Evolutionary conservation across 495 filamentous ascomycete species (phyloP).

Genomic region (Annulohypoxylon moriforme): DNA sequence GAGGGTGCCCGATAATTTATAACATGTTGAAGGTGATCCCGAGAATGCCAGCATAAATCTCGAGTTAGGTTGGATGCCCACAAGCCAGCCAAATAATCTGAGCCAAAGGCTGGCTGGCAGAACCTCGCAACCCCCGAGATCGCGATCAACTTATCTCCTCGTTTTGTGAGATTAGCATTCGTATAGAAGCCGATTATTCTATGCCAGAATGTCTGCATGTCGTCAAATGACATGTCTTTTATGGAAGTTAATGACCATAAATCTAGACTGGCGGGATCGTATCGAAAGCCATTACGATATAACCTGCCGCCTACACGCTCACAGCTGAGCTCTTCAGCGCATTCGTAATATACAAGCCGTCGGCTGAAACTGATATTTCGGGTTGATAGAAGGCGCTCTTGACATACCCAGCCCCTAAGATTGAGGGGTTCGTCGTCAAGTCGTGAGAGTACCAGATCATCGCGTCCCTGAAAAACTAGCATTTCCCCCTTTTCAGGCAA

Average conservation of each 20-base stretch:
- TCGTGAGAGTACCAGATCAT: neutral
- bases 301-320: neutral
- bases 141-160: constrained; percentile 9
- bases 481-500: neutral
- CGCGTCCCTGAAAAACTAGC: neutral
- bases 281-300: neutral
- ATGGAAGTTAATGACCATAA: neutral
- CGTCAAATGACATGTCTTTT: neutral
- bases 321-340: constrained; percentile 12
- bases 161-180: neutral
- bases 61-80: neutral
- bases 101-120: neutral
- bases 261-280: neutral
- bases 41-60: neutral
- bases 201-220: neutral
- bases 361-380: constrained; percentile 13
- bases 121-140: constrained; percentile 2
- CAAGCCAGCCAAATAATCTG: constrained; percentile 20
- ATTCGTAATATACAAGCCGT: constrained; percentile 10
- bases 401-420: constrained; percentile 5
- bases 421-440: constrained; percentile 1
- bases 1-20: constrained; percentile 14
- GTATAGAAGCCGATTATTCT: constrained; percentile 1
- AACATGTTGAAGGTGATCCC: neutral
- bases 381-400: constrained; percentile 7